These are phyloP conservation scores for Beauveria asiatica DNA, from an alignment of 2,329 filamentous ascomycete species.

Conservation along the genomic window DNA sequence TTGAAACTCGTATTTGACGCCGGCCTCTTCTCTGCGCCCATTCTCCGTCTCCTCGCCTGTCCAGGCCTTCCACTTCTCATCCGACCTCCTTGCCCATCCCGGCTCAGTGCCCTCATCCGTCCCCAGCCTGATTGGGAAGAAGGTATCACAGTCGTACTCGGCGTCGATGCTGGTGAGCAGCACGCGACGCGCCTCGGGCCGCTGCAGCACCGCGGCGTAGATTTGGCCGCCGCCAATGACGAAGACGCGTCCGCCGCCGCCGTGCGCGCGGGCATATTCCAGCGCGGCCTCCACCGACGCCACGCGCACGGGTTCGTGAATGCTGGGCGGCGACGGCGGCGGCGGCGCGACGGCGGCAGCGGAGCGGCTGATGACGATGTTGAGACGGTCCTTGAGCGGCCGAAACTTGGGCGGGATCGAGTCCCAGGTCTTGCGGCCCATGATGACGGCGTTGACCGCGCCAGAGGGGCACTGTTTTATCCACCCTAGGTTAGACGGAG, in stretches of 20 bases:
- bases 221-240: conserved; percentile 87
- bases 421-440: conserved; percentile 97
- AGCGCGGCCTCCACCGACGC: conserved; percentile 52
- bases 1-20: conserved; percentile 60
- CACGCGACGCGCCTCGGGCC: conserved; percentile 50
- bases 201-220: conserved; percentile 61
- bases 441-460: conserved; percentile 69
- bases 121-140: conserved; percentile 54
- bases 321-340: conserved; percentile 11
- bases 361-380: conserved; percentile 67
- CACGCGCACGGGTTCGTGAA: conserved; percentile 45
- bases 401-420: conserved; percentile 72
- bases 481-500: too few relatives aligned
- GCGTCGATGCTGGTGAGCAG: conserved; percentile 60
- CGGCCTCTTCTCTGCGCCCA: conserved; percentile 53
- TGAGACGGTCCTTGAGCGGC: conserved; percentile 70
- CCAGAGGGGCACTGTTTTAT: conserved; percentile 22
- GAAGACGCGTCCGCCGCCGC: conserved; percentile 54
- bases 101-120: conserved; percentile 21
- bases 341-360: conserved; percentile 22
- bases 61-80: conserved; percentile 50
- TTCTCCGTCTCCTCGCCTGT: conserved; percentile 55
- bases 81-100: conserved; percentile 46
- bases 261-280: conserved; percentile 32
- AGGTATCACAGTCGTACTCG: conserved; percentile 70